Percentiles rank a stretch among this genome's conserved stretches.
These are phyloP conservation scores for Linum lewisii DNA, from an alignment of 345 rosid species.

Conservation along the genomic window DNA sequence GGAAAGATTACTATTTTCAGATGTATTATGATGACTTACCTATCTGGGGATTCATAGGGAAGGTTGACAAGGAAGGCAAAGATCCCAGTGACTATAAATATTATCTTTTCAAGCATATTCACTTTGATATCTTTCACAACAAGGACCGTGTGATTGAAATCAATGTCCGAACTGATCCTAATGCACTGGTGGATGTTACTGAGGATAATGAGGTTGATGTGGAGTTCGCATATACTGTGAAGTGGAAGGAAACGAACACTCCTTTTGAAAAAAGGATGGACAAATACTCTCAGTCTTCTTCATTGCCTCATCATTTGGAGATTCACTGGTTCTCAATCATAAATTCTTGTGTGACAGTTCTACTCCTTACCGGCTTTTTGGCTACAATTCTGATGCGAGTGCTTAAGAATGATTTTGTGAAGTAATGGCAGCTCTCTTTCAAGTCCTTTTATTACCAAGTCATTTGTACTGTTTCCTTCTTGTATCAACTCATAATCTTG, in stretches of 20 bases:
- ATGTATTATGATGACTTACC: slow-evolving; percentile 30
- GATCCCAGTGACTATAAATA: slow-evolving; percentile 22
- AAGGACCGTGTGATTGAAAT: slow-evolving; percentile 27
- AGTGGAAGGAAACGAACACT: slow-evolving; percentile 25
- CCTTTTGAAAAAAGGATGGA: slow-evolving; percentile 27
- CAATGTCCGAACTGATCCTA: slow-evolving; percentile 12
- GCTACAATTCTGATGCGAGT: slow-evolving; percentile 29
- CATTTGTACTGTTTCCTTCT: neutral
- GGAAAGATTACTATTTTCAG: slow-evolving; percentile 24
- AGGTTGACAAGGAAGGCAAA: slow-evolving; percentile 23
- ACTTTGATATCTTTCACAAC: slow-evolving; percentile 18
- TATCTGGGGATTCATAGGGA: slow-evolving; percentile 25
- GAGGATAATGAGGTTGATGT: slow-evolving; percentile 23
- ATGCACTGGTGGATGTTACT: slow-evolving; percentile 17
- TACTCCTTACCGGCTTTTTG: slow-evolving; percentile 26
- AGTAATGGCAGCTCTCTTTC: slow-evolving; percentile 10
- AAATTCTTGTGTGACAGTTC: slow-evolving; percentile 26
- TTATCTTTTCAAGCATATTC: slow-evolving; percentile 20
- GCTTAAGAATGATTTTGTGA: slow-evolving; percentile 25
- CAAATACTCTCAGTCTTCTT: slow-evolving; percentile 21
- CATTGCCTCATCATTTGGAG: slow-evolving; percentile 26
- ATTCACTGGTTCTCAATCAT: slow-evolving; percentile 28
- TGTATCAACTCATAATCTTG: neutral
- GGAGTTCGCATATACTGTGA: slow-evolving; percentile 20
- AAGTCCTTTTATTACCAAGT: too few species aligned